Base-by-base conservation (phyloP, 306 rosid genomes). In the Ammopiptanthus mongolicus region DNA sequence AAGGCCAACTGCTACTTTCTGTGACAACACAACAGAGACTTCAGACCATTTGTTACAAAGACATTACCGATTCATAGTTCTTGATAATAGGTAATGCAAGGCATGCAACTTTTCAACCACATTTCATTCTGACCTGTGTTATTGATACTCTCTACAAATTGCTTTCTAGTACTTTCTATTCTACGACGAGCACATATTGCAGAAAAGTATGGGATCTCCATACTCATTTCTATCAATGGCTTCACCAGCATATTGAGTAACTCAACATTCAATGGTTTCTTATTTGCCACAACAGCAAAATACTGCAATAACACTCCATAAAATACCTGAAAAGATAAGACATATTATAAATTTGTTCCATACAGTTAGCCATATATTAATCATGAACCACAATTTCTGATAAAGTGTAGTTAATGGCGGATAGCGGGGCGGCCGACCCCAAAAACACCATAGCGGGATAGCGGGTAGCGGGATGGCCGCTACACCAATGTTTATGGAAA, bases 111-210 rank as follows among this genome's bases (percentile, higher is more conserved):
- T 21, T 50, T 37, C 3, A 67, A 73, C 70, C 39, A 60, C 36
- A 62, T 33, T 44, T 65, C 39, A 65, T 31, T 50, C 74, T 75
- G 65, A 95, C 99, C 97, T 85, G 97, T 86, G 69, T 86, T 82
- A 77, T 85, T 95, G 64, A 86, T 75, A 29, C 69, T 76, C 79
- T 73, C 91, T 75, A 91, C 83, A 83, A 95, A 88, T 69, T 87
- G 95, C 57, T 75, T 80, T 72, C 93, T 89, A 19, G 85, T 86
- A 65, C 63, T 88, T 66, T 87, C 85, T 68, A 92, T 84, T 79
- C 99, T 87, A 71, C 85, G 89, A 66, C 97, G 96, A 82, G 99
- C 97, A 89, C 99, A 95, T 67, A 91, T 86, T 71, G 99, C 89
- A 84, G 99, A 97, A 28, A 90, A 95, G 76, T 86, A 92, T 12